A percentile compares a stretch with the other conserved stretches of the same genome.
These are phyloP conservation scores for Mimosa pudica DNA, from an alignment of 306 rosid genomes.

Conservation along the genomic window DNA sequence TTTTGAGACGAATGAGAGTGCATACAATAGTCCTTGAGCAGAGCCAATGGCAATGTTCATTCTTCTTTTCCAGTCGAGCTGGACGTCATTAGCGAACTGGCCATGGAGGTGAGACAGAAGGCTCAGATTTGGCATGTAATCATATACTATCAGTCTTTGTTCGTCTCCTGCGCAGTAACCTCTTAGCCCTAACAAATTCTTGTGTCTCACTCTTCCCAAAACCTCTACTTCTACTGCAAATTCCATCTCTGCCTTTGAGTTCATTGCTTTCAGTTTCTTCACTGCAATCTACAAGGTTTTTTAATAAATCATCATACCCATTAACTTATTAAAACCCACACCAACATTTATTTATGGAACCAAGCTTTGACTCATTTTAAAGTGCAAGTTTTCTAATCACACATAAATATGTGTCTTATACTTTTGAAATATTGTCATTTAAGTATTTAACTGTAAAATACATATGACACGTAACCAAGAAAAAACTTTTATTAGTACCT, in stretches of 20 bases:
- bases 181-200: conserved; percentile 73
- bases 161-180: conserved; percentile 92
- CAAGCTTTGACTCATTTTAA: too few relatives aligned
- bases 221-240: conserved; percentile 96
- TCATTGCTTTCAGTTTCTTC: conserved; percentile 78
- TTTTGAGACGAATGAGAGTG: not conserved
- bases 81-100: conserved; percentile 57
- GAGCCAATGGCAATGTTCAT: conserved; percentile 74
- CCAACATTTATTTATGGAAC: not conserved
- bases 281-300: conserved; percentile 71
- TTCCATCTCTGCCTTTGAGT: conserved; percentile 97
- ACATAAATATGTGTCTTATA: too few relatives aligned
- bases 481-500: conserved; percentile 33
- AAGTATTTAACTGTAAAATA: too few relatives aligned
- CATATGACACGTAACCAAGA: too few relatives aligned
- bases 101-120: conserved; percentile 86
- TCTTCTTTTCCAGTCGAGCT: conserved; percentile 75
- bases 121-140: conserved; percentile 90
- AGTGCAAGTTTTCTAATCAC: too few relatives aligned
- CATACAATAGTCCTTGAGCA: conserved; percentile 84
- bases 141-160: conserved; percentile 81
- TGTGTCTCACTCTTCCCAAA: conserved; percentile 87
- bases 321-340: not conserved
- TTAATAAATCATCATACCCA: not conserved
- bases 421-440: too few relatives aligned